Evolutionary conservation across 352 stramenopile species (phyloP).

Genomic region (Thraustochytrium striatum): DNA sequence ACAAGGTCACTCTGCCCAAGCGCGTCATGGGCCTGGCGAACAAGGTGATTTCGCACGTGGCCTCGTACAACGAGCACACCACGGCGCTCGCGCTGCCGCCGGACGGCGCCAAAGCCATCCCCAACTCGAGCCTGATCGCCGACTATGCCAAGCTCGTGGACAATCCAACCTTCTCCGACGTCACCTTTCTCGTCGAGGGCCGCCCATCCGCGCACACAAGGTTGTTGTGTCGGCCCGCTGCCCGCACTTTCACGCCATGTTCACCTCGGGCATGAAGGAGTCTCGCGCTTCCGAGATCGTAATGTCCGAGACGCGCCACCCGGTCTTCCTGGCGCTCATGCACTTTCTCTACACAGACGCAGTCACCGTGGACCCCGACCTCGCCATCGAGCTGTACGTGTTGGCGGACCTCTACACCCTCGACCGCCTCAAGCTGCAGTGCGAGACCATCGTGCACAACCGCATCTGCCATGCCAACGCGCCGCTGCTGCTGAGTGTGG

Average conservation of each 20-base stretch:
- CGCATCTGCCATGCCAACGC: slow-evolving; percentile 66
- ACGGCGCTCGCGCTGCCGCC: slow-evolving; percentile 75
- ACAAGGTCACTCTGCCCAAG: slow-evolving; percentile 89
- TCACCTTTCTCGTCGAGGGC: slow-evolving; percentile 77
- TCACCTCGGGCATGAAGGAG: slow-evolving; percentile 88
- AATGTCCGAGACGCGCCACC: slow-evolving; percentile 77
- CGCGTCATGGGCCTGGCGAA: slow-evolving; percentile 79
- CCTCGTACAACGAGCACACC: slow-evolving; percentile 96
- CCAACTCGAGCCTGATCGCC: slow-evolving; percentile 74
- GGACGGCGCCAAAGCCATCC: slow-evolving; percentile 54
- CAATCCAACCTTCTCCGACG: slow-evolving; percentile 76
- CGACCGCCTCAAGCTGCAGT: slow-evolving; percentile 81
- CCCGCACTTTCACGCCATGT: slow-evolving; percentile 86
- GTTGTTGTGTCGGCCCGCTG: slow-evolving; percentile 86
- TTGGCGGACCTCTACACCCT: slow-evolving; percentile 89
- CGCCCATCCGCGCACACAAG: slow-evolving; percentile 73
- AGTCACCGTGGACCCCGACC: slow-evolving; percentile 85
- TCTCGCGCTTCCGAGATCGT: slow-evolving; percentile 75
- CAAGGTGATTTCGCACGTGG: slow-evolving; percentile 87
- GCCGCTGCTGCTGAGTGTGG: slow-evolving; percentile 59
- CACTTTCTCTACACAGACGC: slow-evolving; percentile 95
- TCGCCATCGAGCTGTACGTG: slow-evolving; percentile 88
- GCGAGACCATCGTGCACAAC: slow-evolving; percentile 60
- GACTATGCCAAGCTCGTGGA: slow-evolving; percentile 87
- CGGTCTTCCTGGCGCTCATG: slow-evolving; percentile 87